Evolutionary conservation across 495 filamentous ascomycete species (phyloP).

Genomic region (Penicillium goetzii): DNA sequence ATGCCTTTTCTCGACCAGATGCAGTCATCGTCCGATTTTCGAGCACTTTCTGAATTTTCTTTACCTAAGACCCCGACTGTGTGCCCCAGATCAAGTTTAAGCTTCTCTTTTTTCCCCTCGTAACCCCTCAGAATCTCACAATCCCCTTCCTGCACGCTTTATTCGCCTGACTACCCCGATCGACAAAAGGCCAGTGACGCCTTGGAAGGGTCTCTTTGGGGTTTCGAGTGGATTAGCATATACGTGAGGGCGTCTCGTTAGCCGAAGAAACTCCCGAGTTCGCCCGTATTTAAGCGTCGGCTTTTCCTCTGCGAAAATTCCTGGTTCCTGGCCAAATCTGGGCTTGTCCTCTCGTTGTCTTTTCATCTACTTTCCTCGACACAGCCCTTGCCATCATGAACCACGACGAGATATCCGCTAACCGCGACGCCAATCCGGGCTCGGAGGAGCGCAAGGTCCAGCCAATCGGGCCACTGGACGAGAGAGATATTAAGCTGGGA

Average conservation of each 20-base stretch:
- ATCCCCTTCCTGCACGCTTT: not conserved
- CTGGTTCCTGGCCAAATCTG: not conserved
- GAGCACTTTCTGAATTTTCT: not conserved
- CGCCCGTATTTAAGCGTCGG: conserved; percentile 1
- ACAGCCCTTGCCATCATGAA: not conserved
- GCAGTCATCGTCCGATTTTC: conserved; percentile 3
- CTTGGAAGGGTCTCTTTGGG: not conserved
- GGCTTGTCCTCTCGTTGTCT: not conserved
- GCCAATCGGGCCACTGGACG: not conserved
- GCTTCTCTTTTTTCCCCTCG: not conserved
- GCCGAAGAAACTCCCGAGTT: not conserved
- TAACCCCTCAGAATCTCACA: not conserved
- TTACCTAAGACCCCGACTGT: not conserved
- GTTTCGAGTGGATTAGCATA: not conserved
- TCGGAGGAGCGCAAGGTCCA: not conserved
- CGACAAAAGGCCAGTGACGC: not conserved
- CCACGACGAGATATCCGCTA: conserved; percentile 1
- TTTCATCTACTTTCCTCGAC: not conserved
- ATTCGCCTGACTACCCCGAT: not conserved
- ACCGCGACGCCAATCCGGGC: not conserved
- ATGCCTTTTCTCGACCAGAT: not conserved
- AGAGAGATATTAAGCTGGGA: not conserved
- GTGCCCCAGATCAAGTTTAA: conserved; percentile 2
- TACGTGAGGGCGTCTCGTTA: conserved; percentile 1
- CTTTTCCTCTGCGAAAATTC: not conserved